Evolutionary conservation across 345 rosid genomes (phyloP).

Genomic region (Bruguiera gymnorhiza): DNA sequence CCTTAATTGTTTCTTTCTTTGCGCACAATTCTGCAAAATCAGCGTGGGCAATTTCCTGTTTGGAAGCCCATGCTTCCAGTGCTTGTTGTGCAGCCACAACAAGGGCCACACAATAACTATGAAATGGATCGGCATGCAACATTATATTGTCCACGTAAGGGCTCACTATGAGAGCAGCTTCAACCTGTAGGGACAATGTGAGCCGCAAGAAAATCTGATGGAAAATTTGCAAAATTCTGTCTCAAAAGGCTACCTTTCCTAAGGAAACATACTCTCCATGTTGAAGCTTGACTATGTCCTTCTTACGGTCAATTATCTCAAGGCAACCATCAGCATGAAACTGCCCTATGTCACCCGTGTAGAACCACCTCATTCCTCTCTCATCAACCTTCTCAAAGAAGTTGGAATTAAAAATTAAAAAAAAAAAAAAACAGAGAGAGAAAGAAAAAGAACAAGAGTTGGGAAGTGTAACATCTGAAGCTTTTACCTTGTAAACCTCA

Average conservation of each 20-base stretch:
- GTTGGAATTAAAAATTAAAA: neutral
- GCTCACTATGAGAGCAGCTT: conserved; percentile 72
- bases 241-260: conserved; percentile 67
- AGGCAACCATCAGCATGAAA: conserved; percentile 95
- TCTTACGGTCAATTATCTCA: conserved; percentile 93
- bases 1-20: conserved; percentile 59
- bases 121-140: conserved; percentile 95
- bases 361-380: conserved; percentile 97
- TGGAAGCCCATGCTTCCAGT: conserved; percentile 78
- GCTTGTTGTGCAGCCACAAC: conserved; percentile 69
- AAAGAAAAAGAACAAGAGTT: too few species aligned
- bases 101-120: conserved; percentile 84
- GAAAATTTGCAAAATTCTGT: neutral
- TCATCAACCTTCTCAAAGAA: conserved; percentile 65
- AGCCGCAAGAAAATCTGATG: conserved; percentile 14
- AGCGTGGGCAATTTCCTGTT: conserved; percentile 47
- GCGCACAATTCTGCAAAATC: conserved; percentile 59
- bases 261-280: conserved; percentile 97
- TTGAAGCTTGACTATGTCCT: conserved; percentile 97
- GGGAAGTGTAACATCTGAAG: neutral
- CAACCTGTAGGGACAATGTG: conserved; percentile 54
- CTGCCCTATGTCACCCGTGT: conserved; percentile 91
- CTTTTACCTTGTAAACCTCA: conserved; percentile 81
- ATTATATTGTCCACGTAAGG: conserved; percentile 77
- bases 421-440: neutral